Conservation (phyloP, 2,329 filamentous ascomycete species). For the Colletotrichum tropicicola region DNA sequence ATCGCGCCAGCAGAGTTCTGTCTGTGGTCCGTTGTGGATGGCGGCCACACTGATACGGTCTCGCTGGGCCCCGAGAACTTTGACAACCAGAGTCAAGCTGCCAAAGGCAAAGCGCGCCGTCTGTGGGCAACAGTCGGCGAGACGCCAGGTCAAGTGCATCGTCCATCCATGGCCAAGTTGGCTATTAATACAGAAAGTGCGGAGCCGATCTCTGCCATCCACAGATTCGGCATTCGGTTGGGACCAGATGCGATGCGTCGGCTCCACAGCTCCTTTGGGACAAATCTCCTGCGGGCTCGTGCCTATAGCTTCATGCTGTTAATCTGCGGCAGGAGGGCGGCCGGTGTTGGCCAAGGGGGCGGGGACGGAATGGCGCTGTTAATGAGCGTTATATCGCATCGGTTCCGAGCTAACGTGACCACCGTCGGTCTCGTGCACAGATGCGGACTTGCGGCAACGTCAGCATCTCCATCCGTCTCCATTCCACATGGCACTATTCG, state of each 20-base stretch:
- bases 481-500: slow-evolving; percentile 1
- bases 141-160: background rate
- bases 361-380: background rate
- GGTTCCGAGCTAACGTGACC: background rate
- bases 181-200: slow-evolving; percentile 22
- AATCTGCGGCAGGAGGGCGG: background rate
- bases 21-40: slow-evolving; percentile 1
- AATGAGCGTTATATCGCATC: slow-evolving; percentile 8
- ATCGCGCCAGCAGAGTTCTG: slow-evolving; percentile 8
- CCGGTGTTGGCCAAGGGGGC: background rate
- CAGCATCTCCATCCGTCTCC: slow-evolving; percentile 11
- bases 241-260: slow-evolving; percentile 24
- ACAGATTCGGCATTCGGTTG: slow-evolving; percentile 31
- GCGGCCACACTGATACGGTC: background rate
- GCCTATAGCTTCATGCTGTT: slow-evolving; percentile 13
- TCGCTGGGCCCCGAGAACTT: background rate
- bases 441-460: slow-evolving; percentile 3
- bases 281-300: slow-evolving; percentile 1
- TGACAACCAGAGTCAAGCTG: background rate
- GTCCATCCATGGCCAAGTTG: slow-evolving; percentile 4
- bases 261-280: slow-evolving; percentile 25
- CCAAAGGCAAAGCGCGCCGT: background rate
- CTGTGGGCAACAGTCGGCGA: background rate
- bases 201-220: slow-evolving; percentile 22
- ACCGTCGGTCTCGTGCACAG: slow-evolving; percentile 1